These are phyloP conservation scores for Salix arbutifolia DNA, from an alignment of 345 rosid genomes.

Conservation along the genomic window DNA sequence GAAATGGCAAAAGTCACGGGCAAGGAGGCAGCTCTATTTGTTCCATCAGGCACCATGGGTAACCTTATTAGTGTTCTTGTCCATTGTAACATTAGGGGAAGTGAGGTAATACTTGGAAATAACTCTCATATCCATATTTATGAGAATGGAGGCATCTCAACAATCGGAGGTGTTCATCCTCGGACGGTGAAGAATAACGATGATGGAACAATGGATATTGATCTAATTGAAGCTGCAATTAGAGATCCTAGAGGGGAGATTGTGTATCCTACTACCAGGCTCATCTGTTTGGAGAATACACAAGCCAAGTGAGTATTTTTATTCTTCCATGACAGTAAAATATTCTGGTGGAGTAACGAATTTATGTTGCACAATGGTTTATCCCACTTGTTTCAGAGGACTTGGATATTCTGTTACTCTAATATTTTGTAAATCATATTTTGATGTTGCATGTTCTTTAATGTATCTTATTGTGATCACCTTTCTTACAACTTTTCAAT, in stretches of 20 bases:
- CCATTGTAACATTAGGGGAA: conserved; percentile 84
- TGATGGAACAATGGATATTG: conserved; percentile 78
- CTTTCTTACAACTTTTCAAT: no score
- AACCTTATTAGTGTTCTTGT: conserved; percentile 88
- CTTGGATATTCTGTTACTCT: not conserved
- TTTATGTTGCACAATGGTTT: not conserved
- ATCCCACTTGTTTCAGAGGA: not conserved
- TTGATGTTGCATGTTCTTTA: not conserved
- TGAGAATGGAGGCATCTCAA: conserved; percentile 85
- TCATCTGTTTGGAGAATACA: conserved; percentile 85
- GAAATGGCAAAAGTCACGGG: conserved; percentile 68
- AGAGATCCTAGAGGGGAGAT: conserved; percentile 67
- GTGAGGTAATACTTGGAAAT: conserved; percentile 89
- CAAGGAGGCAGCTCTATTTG: conserved; percentile 86
- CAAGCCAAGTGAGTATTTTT: conserved; percentile 70
- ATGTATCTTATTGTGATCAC: no score
- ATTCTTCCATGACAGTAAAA: not conserved
- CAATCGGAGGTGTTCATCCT: conserved; percentile 90
- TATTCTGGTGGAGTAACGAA: no score
- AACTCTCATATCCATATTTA: conserved; percentile 71
- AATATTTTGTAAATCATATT: not conserved
- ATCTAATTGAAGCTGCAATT: conserved; percentile 68
- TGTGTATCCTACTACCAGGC: conserved; percentile 76
- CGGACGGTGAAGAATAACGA: conserved; percentile 67
- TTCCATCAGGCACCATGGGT: conserved; percentile 96